phyloP scores from a whole-genome alignment of 257 asterid species.

The Datura wrightii region DNA sequence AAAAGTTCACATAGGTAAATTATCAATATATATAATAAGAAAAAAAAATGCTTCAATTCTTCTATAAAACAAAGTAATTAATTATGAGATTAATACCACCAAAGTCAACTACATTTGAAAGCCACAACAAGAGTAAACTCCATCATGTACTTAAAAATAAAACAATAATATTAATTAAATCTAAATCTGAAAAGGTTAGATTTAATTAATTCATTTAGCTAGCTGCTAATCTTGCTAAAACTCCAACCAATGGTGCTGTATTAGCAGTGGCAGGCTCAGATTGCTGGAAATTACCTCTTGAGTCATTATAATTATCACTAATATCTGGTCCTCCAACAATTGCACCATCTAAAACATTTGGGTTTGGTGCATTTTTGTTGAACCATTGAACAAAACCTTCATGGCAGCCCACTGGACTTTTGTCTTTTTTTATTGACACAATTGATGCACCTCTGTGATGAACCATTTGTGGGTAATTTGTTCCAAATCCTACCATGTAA shows the following conservation, averaged over 20 bases:
- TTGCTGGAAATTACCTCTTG: slow-evolving; percentile 53
- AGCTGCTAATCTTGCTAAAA: slow-evolving; percentile 48
- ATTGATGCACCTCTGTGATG: slow-evolving; percentile 79
- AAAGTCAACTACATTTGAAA: too few species aligned
- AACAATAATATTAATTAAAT: not conserved
- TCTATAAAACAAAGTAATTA: too few species aligned
- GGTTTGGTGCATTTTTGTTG: slow-evolving; percentile 52
- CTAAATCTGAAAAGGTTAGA: not conserved
- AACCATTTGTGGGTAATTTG: slow-evolving; percentile 51
- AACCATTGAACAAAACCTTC: slow-evolving; percentile 55
- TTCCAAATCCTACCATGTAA: slow-evolving; percentile 76
- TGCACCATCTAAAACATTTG: slow-evolving; percentile 65
- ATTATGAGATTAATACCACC: too few species aligned
- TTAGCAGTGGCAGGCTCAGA: slow-evolving; percentile 60
- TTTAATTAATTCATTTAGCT: slow-evolving; percentile 22
- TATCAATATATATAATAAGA: too few species aligned
- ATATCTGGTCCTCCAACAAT: slow-evolving; percentile 69
- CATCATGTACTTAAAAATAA: too few species aligned
- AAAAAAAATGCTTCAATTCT: too few species aligned
- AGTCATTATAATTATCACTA: slow-evolving; percentile 46
- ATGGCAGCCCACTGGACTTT: slow-evolving; percentile 47
- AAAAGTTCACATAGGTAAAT: too few species aligned
- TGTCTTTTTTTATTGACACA: slow-evolving; percentile 48
- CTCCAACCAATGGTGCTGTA: slow-evolving; percentile 68
- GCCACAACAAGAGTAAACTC: too few species aligned